Conservation (phyloP, 2,329 filamentous ascomycete genomes). For the Helotiales sp. region DNA sequence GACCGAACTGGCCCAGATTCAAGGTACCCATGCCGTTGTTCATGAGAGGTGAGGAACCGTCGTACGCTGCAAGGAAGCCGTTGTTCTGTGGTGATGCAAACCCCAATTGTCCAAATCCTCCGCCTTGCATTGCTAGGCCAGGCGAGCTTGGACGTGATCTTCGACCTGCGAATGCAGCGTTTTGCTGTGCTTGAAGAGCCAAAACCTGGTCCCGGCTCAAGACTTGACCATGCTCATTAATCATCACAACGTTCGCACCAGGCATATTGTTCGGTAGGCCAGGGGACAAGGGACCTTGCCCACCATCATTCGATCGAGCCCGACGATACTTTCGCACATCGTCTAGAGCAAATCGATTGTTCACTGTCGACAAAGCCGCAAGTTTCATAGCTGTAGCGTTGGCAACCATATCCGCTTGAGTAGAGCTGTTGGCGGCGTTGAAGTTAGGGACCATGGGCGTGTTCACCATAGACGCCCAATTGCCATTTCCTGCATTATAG, state of each 20-base stretch:
- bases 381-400: slow-evolving; percentile 99
- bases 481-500: slow-evolving; percentile 75
- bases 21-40: slow-evolving; percentile 71
- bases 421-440: slow-evolving; percentile 52
- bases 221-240: slow-evolving; percentile 89
- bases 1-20: slow-evolving; percentile 70
- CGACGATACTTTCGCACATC: slow-evolving; percentile 96
- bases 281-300: slow-evolving; percentile 64
- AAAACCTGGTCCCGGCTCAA: slow-evolving; percentile 83
- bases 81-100: slow-evolving; percentile 93
- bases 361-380: slow-evolving; percentile 93
- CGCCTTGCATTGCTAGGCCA: slow-evolving; percentile 77
- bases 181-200: slow-evolving; percentile 69
- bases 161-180: slow-evolving; percentile 59
- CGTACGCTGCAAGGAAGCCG: slow-evolving; percentile 88
- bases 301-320: slow-evolving; percentile 81
- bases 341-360: slow-evolving; percentile 95
- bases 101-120: slow-evolving; percentile 60
- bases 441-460: slow-evolving; percentile 94
- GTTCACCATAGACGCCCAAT: slow-evolving; percentile 98
- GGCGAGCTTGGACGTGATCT: slow-evolving; percentile 89
- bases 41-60: slow-evolving; percentile 69
- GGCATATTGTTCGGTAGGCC: slow-evolving; percentile 65
- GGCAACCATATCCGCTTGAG: slow-evolving; percentile 94
- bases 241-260: slow-evolving; percentile 83